Conservation (phyloP, 2,329 filamentous ascomycete species). For the Geosmithia flava region DNA sequence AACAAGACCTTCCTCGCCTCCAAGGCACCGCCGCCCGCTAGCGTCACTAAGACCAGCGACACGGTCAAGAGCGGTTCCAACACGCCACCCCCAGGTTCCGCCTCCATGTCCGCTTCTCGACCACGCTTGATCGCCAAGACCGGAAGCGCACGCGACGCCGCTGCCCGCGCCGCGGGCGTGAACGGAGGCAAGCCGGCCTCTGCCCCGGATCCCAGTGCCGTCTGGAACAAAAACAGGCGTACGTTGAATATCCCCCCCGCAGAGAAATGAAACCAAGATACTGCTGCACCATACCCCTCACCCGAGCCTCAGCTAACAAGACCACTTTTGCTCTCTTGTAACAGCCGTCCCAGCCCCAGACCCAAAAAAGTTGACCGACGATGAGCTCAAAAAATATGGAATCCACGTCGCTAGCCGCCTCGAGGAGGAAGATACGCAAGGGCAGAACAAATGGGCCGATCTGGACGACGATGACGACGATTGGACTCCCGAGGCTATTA, state of each 20-base stretch:
- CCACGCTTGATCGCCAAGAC: constrained; percentile 69
- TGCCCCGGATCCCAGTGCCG: constrained; percentile 59
- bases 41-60: constrained; percentile 36
- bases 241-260: constrained; percentile 19
- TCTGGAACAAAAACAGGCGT: constrained; percentile 88
- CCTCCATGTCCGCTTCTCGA: constrained; percentile 40
- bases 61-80: constrained; percentile 34
- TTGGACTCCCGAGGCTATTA: constrained; percentile 74
- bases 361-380: constrained; percentile 73
- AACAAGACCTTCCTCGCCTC: constrained; percentile 75
- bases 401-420: constrained; percentile 75
- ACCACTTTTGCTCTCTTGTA: constrained; percentile 8
- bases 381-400: constrained; percentile 76
- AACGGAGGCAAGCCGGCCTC: constrained; percentile 47
- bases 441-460: constrained; percentile 78
- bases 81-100: constrained; percentile 30
- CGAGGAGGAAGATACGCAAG: constrained; percentile 60
- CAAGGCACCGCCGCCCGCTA: constrained; percentile 39
- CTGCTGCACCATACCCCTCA: background rate
- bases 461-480: constrained; percentile 84
- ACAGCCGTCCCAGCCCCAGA: constrained; percentile 53
- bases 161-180: constrained; percentile 25
- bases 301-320: background rate
- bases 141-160: constrained; percentile 46
- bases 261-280: background rate